These are phyloP conservation scores for Gyromitra esculenta DNA, from an alignment of 2,329 filamentous ascomycete species.

Conservation along the genomic window DNA sequence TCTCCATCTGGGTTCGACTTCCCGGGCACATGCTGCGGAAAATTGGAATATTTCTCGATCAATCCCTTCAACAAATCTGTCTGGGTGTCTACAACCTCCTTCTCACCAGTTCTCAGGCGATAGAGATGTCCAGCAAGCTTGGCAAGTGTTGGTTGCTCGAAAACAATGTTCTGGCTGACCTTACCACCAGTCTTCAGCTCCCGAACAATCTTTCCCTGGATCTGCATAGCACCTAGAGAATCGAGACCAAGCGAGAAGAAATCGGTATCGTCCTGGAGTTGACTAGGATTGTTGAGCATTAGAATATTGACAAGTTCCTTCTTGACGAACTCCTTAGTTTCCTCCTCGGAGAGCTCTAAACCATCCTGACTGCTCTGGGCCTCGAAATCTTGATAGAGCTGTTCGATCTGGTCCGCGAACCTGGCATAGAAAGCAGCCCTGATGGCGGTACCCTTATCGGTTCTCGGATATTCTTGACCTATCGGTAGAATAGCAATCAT, in stretches of 20 bases:
- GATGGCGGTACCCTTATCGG: conserved; percentile 69
- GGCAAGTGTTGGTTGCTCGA: conserved; percentile 58
- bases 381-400: conserved; percentile 57
- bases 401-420: conserved; percentile 63
- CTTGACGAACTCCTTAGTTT: conserved; percentile 59
- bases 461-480: conserved; percentile 64
- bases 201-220: conserved; percentile 52
- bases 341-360: conserved; percentile 55
- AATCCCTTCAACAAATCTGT: conserved; percentile 59
- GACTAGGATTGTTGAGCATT: conserved; percentile 58
- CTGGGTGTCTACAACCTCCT: conserved; percentile 55
- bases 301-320: conserved; percentile 60
- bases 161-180: conserved; percentile 58
- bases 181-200: conserved; percentile 42
- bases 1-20: conserved; percentile 50
- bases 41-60: conserved; percentile 61
- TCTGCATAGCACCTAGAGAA: conserved; percentile 67
- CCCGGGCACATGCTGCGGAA: conserved; percentile 54
- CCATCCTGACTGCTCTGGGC: conserved; percentile 12
- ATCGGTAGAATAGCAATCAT: conserved; percentile 66
- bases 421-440: conserved; percentile 64
- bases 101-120: conserved; percentile 44
- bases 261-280: conserved; percentile 63
- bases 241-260: conserved; percentile 70
- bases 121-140: conserved; percentile 53